These are phyloP conservation scores for Cyclostephanos tholiformis DNA, from an alignment of 108 stramenopile genomes.

Conservation along the genomic window DNA sequence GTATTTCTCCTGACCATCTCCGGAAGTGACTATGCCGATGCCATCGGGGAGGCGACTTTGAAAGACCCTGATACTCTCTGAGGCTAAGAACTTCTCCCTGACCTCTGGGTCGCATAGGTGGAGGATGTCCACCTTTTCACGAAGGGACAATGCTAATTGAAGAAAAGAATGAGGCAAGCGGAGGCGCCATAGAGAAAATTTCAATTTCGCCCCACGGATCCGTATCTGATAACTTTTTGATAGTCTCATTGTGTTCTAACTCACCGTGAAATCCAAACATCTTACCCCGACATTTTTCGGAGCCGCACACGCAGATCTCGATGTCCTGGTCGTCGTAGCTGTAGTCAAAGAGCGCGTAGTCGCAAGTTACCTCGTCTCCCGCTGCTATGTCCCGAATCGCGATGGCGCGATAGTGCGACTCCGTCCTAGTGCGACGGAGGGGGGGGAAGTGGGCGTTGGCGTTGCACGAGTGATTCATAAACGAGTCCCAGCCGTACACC, in stretches of 20 bases:
- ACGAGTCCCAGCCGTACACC: constrained; percentile 40
- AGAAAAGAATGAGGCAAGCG: background rate
- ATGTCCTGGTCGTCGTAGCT: constrained; percentile 38
- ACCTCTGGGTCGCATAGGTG: constrained; percentile 28
- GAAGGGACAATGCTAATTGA: constrained; percentile 18
- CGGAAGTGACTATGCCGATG: constrained; percentile 23
- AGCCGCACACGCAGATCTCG: constrained; percentile 39
- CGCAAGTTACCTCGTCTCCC: constrained; percentile 45
- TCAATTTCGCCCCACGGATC: background rate
- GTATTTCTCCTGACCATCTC: constrained; percentile 22
- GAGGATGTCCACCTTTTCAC: constrained; percentile 29
- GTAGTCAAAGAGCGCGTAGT: constrained; percentile 45
- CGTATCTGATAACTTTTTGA: too few relatives aligned
- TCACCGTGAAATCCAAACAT: constrained; percentile 42
- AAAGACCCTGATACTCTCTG: constrained; percentile 14
- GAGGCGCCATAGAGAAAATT: background rate
- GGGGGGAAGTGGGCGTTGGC: constrained; percentile 34
- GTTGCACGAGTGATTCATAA: constrained; percentile 47
- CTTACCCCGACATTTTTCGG: constrained; percentile 32
- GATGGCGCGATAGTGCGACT: constrained; percentile 35
- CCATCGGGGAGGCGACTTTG: constrained; percentile 26
- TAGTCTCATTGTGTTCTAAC: background rate
- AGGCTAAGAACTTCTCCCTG: constrained; percentile 33
- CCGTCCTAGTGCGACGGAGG: constrained; percentile 12
- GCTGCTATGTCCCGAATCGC: constrained; percentile 32